Evolutionary conservation across 2,329 filamentous ascomycete species (phyloP), one percentile per base, ranked within the genome.

Genomic region (Amylocarpus encephaloides): DNA sequence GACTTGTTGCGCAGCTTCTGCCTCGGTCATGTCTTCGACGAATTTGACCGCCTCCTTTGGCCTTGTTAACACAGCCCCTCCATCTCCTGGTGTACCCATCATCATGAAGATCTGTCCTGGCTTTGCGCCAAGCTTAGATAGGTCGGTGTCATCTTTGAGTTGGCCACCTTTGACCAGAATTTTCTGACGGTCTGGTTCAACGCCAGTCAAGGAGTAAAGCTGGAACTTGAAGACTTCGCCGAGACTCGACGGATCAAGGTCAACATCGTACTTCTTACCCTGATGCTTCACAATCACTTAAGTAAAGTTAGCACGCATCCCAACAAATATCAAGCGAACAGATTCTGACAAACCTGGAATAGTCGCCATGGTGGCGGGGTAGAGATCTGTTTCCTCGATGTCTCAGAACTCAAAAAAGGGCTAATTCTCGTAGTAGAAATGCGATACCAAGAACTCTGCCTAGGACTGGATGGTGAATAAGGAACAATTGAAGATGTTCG

Each of bases 141-240:
- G 82, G 52, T 89, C 84, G 51, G 89, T 88, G 65, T 97, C 90
- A 80, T 98, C 87, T 71, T 96, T 98, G 62, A 98, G 82, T 70
- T 95, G 89, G 57, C 88, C 88, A 58, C 90, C 90, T 71, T 95
- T 96, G 69, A 96, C 82, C 50, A 98, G 73, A 61, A 98, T 88
- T 73, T 97, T 97, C 70, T 98, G 94, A 55, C 92, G 86, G 56
- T 95, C 88, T 58, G 93, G 93, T 67, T 97, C 93, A 65, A 98
- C 93, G 54, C 88, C 90, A 42, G 93, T 98, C 49, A 98, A 76
- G 56, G 91, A 96, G 73, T 86, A 98, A 51, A 98, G 80, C 69
- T 97, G 93, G 65, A 87, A 88, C 70, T 97, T 98, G 75, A 98
- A 89, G 50, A 87, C 88, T 70, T 96, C 90, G 70, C 93, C 93